A percentile compares a stretch with the other conserved stretches of the same genome.
phyloP scores from a whole-genome alignment of 2,329 filamentous ascomycete species.

The Colletotrichum incanum region DNA sequence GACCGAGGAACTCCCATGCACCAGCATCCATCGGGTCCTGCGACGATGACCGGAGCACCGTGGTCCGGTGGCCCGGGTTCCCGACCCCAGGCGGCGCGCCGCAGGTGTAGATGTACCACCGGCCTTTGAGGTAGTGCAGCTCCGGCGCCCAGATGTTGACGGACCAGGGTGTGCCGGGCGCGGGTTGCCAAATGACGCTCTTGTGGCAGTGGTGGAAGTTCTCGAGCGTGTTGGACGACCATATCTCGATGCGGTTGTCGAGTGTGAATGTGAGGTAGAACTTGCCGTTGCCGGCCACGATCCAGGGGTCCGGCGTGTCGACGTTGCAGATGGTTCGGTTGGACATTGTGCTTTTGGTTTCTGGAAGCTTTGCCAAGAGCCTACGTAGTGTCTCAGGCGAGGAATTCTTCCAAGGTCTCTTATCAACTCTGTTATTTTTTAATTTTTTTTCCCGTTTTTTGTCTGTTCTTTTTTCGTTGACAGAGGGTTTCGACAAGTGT shows the following conservation, averaged over 20 bases:
- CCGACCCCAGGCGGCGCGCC: constrained; percentile 59
- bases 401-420: neutral
- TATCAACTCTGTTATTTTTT: too few species aligned
- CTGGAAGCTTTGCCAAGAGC: neutral
- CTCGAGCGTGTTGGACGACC: constrained; percentile 50
- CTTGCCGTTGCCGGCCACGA: constrained; percentile 46
- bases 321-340: constrained; percentile 48
- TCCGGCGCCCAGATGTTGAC: constrained; percentile 47
- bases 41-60: constrained; percentile 59
- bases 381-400: neutral
- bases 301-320: constrained; percentile 53
- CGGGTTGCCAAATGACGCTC: constrained; percentile 47
- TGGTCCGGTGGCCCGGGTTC: constrained; percentile 63
- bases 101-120: constrained; percentile 58
- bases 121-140: constrained; percentile 45
- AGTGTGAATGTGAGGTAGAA: constrained; percentile 54
- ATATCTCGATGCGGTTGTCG: constrained; percentile 55
- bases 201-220: constrained; percentile 49
- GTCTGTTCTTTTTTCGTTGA: neutral
- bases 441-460: neutral
- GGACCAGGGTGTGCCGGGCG: constrained; percentile 43
- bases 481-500: neutral
- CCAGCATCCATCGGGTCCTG: constrained; percentile 55
- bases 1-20: constrained; percentile 67
- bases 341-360: constrained; percentile 46